These are phyloP conservation scores for Sarocladiaceae sp. DNA, from an alignment of 2,329 filamentous ascomycete genomes.

Conservation along the genomic window DNA sequence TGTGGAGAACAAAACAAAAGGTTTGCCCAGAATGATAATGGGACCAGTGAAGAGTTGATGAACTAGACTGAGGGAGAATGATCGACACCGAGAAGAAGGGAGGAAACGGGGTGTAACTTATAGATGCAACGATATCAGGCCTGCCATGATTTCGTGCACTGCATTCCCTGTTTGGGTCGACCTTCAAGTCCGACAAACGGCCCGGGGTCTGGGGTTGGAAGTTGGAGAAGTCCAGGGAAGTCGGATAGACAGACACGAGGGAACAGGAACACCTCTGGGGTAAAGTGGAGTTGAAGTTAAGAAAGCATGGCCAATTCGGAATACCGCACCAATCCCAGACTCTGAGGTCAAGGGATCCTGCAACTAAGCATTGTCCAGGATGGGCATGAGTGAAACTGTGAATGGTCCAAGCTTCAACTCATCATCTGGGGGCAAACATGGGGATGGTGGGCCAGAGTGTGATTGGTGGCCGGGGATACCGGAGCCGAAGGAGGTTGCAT, in stretches of 20 bases:
- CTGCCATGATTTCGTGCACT: neutral
- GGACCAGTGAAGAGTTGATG: neutral
- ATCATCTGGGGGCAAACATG: neutral
- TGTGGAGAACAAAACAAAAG: too few species aligned
- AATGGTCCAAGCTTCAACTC: too few species aligned
- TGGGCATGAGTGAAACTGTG: too few species aligned
- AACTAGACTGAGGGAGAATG: neutral
- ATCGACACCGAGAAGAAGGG: neutral
- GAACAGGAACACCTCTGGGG: too few species aligned
- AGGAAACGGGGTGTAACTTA: constrained; percentile 4
- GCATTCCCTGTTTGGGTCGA: neutral
- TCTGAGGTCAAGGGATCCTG: too few species aligned
- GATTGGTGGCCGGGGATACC: constrained; percentile 7
- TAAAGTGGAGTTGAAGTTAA: constrained; percentile 5
- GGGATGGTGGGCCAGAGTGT: neutral
- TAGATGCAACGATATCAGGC: constrained; percentile 2
- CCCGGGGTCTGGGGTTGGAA: neutral
- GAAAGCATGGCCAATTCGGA: neutral
- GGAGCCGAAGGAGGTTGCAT: constrained; percentile 6
- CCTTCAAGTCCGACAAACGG: neutral
- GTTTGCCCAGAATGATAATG: too few species aligned
- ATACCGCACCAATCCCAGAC: constrained; percentile 8
- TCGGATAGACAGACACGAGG: too few species aligned
- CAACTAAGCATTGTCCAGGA: too few species aligned
- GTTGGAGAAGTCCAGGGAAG: too few species aligned